Percentiles rank a stretch among this genome's conserved stretches.
These are phyloP conservation scores for Podospora didyma DNA, from an alignment of 495 filamentous ascomycete species.

Conservation along the genomic window DNA sequence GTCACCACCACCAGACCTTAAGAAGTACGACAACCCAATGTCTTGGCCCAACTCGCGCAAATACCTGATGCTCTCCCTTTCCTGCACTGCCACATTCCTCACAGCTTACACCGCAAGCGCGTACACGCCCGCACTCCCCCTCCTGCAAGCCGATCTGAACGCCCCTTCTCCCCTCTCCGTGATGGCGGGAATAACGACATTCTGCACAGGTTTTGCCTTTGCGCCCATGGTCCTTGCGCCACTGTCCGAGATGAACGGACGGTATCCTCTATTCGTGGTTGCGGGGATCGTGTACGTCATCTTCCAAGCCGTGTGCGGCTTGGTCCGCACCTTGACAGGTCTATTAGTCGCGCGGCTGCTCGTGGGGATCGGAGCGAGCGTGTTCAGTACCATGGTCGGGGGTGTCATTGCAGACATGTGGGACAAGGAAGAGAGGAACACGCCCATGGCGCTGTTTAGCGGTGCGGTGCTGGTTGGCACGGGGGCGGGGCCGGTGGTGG, in stretches of 20 bases:
- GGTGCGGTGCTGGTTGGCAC: conserved; percentile 75
- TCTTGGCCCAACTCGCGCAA: conserved; percentile 70
- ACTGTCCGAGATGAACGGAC: conserved; percentile 82
- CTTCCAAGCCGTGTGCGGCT: conserved; percentile 71
- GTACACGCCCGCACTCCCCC: conserved; percentile 61
- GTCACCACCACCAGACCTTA: conserved; percentile 61
- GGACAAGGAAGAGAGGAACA: conserved; percentile 72
- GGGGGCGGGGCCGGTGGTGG: conserved; percentile 71
- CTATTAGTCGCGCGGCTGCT: conserved; percentile 77
- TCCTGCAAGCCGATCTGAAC: conserved; percentile 62
- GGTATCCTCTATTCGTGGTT: conserved; percentile 73
- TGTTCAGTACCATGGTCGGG: conserved; percentile 90
- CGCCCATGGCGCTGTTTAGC: conserved; percentile 85
- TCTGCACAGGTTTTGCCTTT: conserved; percentile 76
- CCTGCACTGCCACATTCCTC: conserved; percentile 68
- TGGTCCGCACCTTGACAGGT: conserved; percentile 65
- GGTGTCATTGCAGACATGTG: conserved; percentile 90
- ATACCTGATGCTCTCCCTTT: conserved; percentile 65
- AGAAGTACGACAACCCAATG: conserved; percentile 65
- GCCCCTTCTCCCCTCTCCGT: conserved; percentile 58
- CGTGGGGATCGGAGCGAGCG: conserved; percentile 68
- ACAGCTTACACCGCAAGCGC: conserved; percentile 82
- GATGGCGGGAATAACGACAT: conserved; percentile 75
- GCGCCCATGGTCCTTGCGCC: conserved; percentile 91
- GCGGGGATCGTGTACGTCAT: conserved; percentile 65